Percentiles rank a stretch among this genome's conserved stretches.
These are phyloP conservation scores for Herpotrichia juniperi DNA, from an alignment of 2,329 filamentous ascomycete species.

Conservation along the genomic window DNA sequence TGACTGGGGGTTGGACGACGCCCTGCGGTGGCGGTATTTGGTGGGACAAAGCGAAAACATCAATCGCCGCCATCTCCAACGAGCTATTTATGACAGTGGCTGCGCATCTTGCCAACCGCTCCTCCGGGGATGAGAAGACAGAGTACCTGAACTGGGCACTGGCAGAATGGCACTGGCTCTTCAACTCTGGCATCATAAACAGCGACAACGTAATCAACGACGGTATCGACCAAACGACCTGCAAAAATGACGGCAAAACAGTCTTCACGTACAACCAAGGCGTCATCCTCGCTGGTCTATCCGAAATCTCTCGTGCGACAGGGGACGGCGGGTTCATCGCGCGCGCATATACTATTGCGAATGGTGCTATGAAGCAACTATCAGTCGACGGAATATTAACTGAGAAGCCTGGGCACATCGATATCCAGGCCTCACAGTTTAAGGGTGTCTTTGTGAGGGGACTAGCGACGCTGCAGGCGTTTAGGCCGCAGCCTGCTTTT, in stretches of 20 bases:
- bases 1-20: slow-evolving; percentile 57
- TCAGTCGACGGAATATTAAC: slow-evolving; percentile 39
- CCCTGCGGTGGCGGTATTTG: slow-evolving; percentile 60
- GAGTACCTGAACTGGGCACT: slow-evolving; percentile 58
- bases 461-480: slow-evolving; percentile 33
- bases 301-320: slow-evolving; percentile 58
- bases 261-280: slow-evolving; percentile 66
- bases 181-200: slow-evolving; percentile 58
- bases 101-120: slow-evolving; percentile 59
- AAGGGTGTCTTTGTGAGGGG: slow-evolving; percentile 47
- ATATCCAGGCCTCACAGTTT: slow-evolving; percentile 40
- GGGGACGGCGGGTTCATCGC: slow-evolving; percentile 30
- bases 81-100: slow-evolving; percentile 63
- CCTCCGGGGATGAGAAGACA: slow-evolving; percentile 43
- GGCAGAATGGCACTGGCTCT: slow-evolving; percentile 61
- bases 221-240: slow-evolving; percentile 54
- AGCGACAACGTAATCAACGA: slow-evolving; percentile 59
- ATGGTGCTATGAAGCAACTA: slow-evolving; percentile 31
- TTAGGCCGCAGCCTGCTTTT: slow-evolving; percentile 26
- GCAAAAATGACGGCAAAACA: slow-evolving; percentile 59
- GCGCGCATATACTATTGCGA: slow-evolving; percentile 34
- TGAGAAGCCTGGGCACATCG: slow-evolving; percentile 30
- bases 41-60: slow-evolving; percentile 61
- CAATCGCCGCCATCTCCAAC: slow-evolving; percentile 64
- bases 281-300: slow-evolving; percentile 61